These are phyloP conservation scores for Medicago lupulina DNA, from an alignment of 306 rosid genomes.

Conservation along the genomic window DNA sequence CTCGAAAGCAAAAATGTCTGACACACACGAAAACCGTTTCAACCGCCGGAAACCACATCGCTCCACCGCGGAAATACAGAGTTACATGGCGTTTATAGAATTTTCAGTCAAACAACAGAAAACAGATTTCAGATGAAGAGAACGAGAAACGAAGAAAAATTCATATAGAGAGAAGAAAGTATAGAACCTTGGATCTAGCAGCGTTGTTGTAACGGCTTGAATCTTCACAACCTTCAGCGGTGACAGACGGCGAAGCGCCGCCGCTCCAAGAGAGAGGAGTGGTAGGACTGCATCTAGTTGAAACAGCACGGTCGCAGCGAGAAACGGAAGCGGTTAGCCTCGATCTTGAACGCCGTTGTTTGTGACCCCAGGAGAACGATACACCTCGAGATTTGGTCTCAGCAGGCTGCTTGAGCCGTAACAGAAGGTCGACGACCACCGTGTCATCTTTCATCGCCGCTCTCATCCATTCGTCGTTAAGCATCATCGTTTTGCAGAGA, in stretches of 20 bases:
- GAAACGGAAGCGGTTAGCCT: slow-evolving; percentile 44
- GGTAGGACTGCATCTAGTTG: slow-evolving; percentile 87
- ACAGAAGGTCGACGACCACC: slow-evolving; percentile 70
- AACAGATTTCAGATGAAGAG: slow-evolving; percentile 42
- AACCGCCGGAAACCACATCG: slow-evolving; percentile 24
- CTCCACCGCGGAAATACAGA: background rate
- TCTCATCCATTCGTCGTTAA: slow-evolving; percentile 66
- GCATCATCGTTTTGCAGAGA: slow-evolving; percentile 34
- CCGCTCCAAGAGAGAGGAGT: slow-evolving; percentile 98
- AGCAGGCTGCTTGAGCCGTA: slow-evolving; percentile 64
- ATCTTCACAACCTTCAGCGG: slow-evolving; percentile 78
- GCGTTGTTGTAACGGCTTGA: slow-evolving; percentile 52
- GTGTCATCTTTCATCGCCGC: slow-evolving; percentile 77
- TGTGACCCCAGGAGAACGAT: slow-evolving; percentile 62
- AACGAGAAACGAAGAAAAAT: background rate
- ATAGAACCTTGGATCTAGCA: slow-evolving; percentile 85
- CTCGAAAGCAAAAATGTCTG: slow-evolving; percentile 44
- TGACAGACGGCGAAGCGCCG: slow-evolving; percentile 72
- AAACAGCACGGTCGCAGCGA: slow-evolving; percentile 59
- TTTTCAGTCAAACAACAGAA: slow-evolving; percentile 32
- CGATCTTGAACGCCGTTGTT: slow-evolving; percentile 67
- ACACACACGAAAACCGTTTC: slow-evolving; percentile 23
- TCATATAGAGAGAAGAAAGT: background rate
- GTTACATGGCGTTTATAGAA: background rate
- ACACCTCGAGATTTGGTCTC: slow-evolving; percentile 42